These are phyloP conservation scores for Hirsutella rhossiliensis DNA, from an alignment of 2,329 filamentous ascomycete species.

Conservation along the genomic window DNA sequence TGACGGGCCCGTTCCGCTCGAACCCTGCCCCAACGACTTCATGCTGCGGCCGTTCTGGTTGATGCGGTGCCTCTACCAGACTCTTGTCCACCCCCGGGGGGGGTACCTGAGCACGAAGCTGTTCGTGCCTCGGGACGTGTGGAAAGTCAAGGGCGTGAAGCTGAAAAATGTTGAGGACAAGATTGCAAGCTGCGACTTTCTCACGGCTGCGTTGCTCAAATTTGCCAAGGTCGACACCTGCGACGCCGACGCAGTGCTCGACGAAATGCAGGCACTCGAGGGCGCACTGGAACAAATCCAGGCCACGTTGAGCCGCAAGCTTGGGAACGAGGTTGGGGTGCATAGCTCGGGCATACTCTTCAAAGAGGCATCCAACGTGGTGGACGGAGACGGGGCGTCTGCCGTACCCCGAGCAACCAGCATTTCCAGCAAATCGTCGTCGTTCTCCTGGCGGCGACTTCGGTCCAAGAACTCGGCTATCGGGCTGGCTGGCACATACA, in stretches of 20 bases:
- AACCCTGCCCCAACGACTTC: slow-evolving; percentile 82
- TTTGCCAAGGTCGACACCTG: slow-evolving; percentile 74
- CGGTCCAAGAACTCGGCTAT: slow-evolving; percentile 77
- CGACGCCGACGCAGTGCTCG: slow-evolving; percentile 82
- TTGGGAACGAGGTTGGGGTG: slow-evolving; percentile 87
- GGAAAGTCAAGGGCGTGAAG: slow-evolving; percentile 89
- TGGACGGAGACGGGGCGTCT: slow-evolving; percentile 31
- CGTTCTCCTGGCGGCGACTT: slow-evolving; percentile 82
- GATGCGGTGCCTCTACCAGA: slow-evolving; percentile 89
- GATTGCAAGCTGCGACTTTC: slow-evolving; percentile 76
- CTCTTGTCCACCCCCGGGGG: slow-evolving; percentile 78
- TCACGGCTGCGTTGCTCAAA: slow-evolving; percentile 80
- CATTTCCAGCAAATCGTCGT: slow-evolving; percentile 53
- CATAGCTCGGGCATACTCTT: slow-evolving; percentile 63
- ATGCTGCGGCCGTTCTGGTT: slow-evolving; percentile 95
- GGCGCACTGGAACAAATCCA: slow-evolving; percentile 79
- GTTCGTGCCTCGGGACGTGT: slow-evolving; percentile 86
- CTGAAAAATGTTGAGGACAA: slow-evolving; percentile 89
- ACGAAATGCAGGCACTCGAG: slow-evolving; percentile 89
- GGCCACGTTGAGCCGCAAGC: slow-evolving; percentile 60
- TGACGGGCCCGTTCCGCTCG: slow-evolving; percentile 65
- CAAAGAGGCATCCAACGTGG: slow-evolving; percentile 47
- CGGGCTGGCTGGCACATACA: slow-evolving; percentile 39
- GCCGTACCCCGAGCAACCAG: slow-evolving; percentile 43
- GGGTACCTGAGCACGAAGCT: slow-evolving; percentile 86